phyloP scores from a whole-genome alignment of 2,329 filamentous ascomycete genomes.

The Cladobotryum protrusum region DNA sequence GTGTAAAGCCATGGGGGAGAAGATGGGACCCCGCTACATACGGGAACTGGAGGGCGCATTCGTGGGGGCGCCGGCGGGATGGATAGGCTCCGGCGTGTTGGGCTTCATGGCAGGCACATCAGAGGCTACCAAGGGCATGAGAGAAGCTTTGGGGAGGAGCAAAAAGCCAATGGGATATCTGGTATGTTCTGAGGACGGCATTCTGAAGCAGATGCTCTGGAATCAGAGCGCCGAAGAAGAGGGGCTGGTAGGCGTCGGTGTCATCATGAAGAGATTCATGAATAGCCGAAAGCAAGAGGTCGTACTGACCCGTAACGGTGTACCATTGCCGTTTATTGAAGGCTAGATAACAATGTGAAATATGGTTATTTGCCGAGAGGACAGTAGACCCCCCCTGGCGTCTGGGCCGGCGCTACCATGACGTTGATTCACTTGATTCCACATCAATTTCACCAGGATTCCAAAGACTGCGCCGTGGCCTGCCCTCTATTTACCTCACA shows the following conservation, averaged over 20 bases:
- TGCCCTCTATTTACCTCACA: too few species aligned
- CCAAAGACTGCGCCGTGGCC: too few species aligned
- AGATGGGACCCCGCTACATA: constrained; percentile 52
- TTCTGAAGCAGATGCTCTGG: constrained; percentile 64
- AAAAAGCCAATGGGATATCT: constrained; percentile 66
- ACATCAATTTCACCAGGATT: too few species aligned
- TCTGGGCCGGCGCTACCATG: too few species aligned
- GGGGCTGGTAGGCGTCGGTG: constrained; percentile 55
- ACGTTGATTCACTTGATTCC: too few species aligned
- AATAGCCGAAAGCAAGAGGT: constrained; percentile 33
- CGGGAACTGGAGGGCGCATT: constrained; percentile 80
- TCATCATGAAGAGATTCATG: constrained; percentile 39
- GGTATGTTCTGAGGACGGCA: constrained; percentile 52
- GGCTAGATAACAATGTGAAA: neutral
- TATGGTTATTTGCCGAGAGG: too few species aligned
- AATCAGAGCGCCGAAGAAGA: constrained; percentile 57
- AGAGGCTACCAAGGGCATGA: constrained; percentile 70
- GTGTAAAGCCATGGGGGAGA: constrained; percentile 58
- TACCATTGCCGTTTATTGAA: neutral
- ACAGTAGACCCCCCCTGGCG: too few species aligned
- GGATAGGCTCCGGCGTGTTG: constrained; percentile 59
- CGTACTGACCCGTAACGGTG: constrained; percentile 46
- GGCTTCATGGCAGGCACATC: constrained; percentile 65
- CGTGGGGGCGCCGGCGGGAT: constrained; percentile 64
- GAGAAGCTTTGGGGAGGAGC: constrained; percentile 63